Base-by-base conservation (phyloP, 2,329 filamentous ascomycete genomes). In the Talaromyces atroroseus region DNA sequence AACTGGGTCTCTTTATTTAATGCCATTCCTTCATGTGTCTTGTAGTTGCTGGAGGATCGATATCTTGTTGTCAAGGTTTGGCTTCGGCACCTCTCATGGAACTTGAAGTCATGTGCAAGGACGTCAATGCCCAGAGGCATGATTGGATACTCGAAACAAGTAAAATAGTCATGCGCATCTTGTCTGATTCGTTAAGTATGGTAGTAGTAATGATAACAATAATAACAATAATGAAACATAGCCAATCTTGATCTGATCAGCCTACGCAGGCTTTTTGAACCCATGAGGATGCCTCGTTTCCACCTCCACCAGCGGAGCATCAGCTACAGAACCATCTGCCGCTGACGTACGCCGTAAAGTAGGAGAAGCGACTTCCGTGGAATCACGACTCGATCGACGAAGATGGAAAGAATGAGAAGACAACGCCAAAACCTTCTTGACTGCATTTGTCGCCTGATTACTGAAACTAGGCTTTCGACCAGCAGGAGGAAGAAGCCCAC, bases 371-470 rank as follows among this genome's bases (percentile, higher is more conserved):
- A 20, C 38, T 18, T 53, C 53, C 20, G 51, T 32, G 1, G 51
- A 50, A 21, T 54, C 59, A 40, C 64, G 65, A 49, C 65, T 71
- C 6, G 67, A 65, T 2, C 68, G 65, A 16, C 72, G 68, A 11
- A 72, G 66, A 62, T 58, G 57, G 58, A 75, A 74, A 1, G 71
- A 66, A 56, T 71, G 67, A 38, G 66, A 61, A 1, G 67, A 68
- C 48, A 74, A 66, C 16, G 73, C 68, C 23, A 75, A 61, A 0
- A 75, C 72, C 58, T 74, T 75, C 49, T 71, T 71, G 57, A 75
- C 70, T 2, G 73, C 71, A 44, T 65, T 72, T 11, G 68, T 72
- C 44, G 75, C 72, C 10, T 60, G 58, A 12, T 53, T 51, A 29
- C 57, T 44, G 21, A 58, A 46, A 54, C 57, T 58, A 21, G 36